These are phyloP conservation scores for Chaetomidium leptoderma DNA, from an alignment of 495 filamentous ascomycete species.

Conservation along the genomic window DNA sequence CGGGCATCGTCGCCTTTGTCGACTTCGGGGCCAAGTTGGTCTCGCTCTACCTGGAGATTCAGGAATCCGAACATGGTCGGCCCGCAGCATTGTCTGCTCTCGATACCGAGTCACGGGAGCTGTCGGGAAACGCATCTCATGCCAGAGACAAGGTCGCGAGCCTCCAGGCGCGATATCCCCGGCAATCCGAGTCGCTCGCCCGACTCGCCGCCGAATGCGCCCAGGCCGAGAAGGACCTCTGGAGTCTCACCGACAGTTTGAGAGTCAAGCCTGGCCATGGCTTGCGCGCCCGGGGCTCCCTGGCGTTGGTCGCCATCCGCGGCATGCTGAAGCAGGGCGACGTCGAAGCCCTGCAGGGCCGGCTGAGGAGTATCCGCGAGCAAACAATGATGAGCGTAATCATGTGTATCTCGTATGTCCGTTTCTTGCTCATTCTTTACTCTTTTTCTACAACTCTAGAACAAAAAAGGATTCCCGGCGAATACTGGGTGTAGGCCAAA, in stretches of 20 bases:
- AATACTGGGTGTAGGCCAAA: too few relatives aligned
- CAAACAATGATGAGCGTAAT: neutral
- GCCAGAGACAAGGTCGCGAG: neutral
- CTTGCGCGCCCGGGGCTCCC: neutral
- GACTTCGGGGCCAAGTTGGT: neutral
- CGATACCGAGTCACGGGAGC: neutral
- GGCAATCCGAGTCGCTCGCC: neutral
- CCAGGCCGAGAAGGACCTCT: neutral
- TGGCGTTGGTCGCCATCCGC: neutral
- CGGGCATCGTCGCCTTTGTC: neutral
- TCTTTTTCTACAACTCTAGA: too few relatives aligned
- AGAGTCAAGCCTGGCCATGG: neutral
- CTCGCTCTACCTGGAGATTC: neutral
- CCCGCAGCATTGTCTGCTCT: neutral
- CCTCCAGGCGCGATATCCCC: neutral
- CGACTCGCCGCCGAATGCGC: neutral
- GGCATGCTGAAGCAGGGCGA: neutral
- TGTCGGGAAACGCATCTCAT: neutral
- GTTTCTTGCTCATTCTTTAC: too few relatives aligned
- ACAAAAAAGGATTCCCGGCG: too few relatives aligned
- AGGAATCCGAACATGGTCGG: neutral
- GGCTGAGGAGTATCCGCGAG: neutral
- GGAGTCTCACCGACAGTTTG: neutral
- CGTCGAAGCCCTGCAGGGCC: neutral
- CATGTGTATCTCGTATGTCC: neutral